Evolutionary conservation across 805 yeast species (phyloP).

Genomic region (Saccharomycopsis fibuligera): DNA sequence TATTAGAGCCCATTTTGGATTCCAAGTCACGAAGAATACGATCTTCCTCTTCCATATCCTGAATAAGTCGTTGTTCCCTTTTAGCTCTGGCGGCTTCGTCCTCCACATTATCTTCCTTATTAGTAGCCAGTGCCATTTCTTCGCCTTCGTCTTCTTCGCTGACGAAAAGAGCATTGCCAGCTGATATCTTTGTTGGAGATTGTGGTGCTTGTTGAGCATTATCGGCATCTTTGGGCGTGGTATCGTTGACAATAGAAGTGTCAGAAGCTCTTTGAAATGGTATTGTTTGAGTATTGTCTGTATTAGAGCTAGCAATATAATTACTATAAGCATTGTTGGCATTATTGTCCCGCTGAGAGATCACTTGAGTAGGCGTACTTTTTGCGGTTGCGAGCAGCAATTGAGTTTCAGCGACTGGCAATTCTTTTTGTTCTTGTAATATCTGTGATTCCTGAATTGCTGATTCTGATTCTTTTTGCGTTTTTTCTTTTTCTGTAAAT

Average conservation of each 20-base stretch:
- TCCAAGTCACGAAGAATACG: slow-evolving; percentile 5
- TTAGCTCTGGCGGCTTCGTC: slow-evolving; percentile 12
- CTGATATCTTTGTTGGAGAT: no score
- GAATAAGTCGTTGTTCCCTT: slow-evolving; percentile 8
- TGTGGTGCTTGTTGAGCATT: no score
- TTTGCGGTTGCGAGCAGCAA: no score
- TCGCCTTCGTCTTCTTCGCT: not conserved
- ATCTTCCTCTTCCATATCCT: slow-evolving; percentile 15
- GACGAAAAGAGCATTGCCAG: no score
- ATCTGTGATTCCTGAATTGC: not conserved
- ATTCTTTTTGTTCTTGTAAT: not conserved
- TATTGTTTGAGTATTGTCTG: no score
- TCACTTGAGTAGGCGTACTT: no score
- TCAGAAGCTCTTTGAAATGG: no score
- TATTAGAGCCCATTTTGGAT: not conserved
- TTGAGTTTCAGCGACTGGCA: not conserved
- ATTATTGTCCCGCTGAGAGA: no score
- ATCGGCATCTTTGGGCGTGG: no score
- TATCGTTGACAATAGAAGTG: no score
- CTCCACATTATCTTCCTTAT: not conserved
- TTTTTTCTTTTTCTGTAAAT: not conserved
- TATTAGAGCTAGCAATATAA: no score
- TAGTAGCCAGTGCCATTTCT: not conserved
- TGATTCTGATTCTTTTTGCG: not conserved
- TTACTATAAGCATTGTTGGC: no score